A percentile compares a stretch with the other conserved stretches of the same genome.
These are phyloP conservation scores for Ulota crispa DNA, from an alignment of 225 moss, liverwort and hornwort genomes.

Conservation along the genomic window DNA sequence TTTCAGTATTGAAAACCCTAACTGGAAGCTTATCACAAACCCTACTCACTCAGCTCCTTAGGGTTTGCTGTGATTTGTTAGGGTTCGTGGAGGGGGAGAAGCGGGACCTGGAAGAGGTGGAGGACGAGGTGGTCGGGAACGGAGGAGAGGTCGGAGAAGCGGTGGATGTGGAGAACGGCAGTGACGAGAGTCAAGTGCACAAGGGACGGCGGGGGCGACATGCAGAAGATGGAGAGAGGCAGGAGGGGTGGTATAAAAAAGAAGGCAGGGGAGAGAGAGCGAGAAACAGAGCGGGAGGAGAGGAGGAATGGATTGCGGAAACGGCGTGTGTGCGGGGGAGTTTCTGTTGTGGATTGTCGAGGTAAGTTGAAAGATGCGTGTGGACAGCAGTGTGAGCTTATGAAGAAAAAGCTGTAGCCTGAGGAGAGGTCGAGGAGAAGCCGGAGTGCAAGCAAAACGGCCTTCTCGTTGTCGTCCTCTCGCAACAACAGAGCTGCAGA, in stretches of 20 bases:
- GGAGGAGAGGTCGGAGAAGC: constrained; percentile 47
- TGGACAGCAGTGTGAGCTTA: neutral
- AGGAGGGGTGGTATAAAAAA: too few species aligned
- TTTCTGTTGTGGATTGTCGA: neutral
- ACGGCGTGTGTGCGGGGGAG: neutral
- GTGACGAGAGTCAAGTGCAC: constrained; percentile 48
- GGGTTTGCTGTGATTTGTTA: neutral
- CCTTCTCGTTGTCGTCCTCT: neutral
- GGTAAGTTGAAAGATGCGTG: neutral
- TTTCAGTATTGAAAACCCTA: neutral
- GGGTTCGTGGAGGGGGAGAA: neutral
- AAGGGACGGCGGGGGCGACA: constrained; percentile 64
- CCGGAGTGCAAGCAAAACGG: neutral
- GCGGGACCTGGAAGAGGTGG: constrained; percentile 46
- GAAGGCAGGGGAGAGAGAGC: neutral
- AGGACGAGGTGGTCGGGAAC: constrained; percentile 54
- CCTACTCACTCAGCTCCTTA: neutral
- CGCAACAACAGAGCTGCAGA: neutral
- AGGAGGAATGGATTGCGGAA: neutral
- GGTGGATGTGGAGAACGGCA: constrained; percentile 48
- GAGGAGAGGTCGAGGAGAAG: neutral
- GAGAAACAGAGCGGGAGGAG: neutral
- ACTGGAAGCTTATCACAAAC: neutral
- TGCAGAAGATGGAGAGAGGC: constrained; percentile 8
- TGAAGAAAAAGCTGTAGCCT: neutral